A percentile compares a stretch with the other conserved stretches of the same genome.
phyloP scores from a whole-genome alignment of 306 rosid genomes.

The Medicago lupulina region DNA sequence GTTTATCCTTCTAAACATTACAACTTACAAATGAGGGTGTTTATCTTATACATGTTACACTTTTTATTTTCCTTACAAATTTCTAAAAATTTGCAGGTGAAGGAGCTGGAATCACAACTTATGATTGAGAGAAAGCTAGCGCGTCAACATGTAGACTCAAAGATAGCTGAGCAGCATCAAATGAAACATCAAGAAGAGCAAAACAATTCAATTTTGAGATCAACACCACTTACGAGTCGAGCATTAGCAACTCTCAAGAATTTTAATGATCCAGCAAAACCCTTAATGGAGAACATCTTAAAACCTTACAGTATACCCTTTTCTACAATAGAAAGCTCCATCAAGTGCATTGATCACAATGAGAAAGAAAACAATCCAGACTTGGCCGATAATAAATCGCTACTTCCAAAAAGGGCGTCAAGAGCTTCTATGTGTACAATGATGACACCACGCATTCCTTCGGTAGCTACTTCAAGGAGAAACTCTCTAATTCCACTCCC shows the following conservation, averaged over 20 bases:
- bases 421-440: slow-evolving; percentile 78
- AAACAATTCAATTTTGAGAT: slow-evolving; percentile 48
- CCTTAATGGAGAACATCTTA: slow-evolving; percentile 63
- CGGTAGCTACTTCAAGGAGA: slow-evolving; percentile 68
- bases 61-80: neutral
- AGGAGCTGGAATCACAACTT: slow-evolving; percentile 93
- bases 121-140: slow-evolving; percentile 93
- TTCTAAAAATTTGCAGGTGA: slow-evolving; percentile 55
- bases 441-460: slow-evolving; percentile 61
- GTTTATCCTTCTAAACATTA: neutral
- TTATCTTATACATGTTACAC: neutral
- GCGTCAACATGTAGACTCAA: slow-evolving; percentile 89
- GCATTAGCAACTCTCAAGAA: slow-evolving; percentile 61
- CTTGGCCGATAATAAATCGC: slow-evolving; percentile 50
- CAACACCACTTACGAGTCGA: slow-evolving; percentile 56
- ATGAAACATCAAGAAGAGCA: slow-evolving; percentile 75
- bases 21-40: slow-evolving; percentile 48
- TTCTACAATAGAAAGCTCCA: slow-evolving; percentile 61
- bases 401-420: slow-evolving; percentile 69
- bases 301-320: slow-evolving; percentile 53
- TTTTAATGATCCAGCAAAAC: slow-evolving; percentile 57
- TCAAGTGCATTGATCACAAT: slow-evolving; percentile 57
- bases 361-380: slow-evolving; percentile 94
- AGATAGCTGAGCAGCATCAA: slow-evolving; percentile 92
- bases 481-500: slow-evolving; percentile 89